Evolutionary conservation across 2,329 filamentous ascomycete species (phyloP).

Genomic region (Chaetomiaceae sp.): DNA sequence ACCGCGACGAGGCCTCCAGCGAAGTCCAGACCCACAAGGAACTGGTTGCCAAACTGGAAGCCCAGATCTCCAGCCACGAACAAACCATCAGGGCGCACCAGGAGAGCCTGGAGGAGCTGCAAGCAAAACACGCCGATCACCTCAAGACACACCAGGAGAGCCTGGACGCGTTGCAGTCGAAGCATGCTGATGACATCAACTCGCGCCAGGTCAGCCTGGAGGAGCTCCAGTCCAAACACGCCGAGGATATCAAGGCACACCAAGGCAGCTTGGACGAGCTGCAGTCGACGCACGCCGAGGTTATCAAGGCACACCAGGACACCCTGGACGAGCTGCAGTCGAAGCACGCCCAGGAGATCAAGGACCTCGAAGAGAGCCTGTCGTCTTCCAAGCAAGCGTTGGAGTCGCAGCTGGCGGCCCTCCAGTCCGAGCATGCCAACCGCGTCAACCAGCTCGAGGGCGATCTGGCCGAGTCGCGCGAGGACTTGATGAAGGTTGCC

Average conservation of each 20-base stretch:
- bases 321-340: conserved; percentile 45
- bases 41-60: conserved; percentile 50
- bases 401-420: conserved; percentile 51
- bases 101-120: conserved; percentile 46
- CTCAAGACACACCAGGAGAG: too few species aligned
- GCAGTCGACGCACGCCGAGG: conserved; percentile 45
- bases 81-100: conserved; percentile 51
- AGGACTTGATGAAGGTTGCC: conserved; percentile 61
- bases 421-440: conserved; percentile 58
- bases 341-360: conserved; percentile 47
- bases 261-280: conserved; percentile 48
- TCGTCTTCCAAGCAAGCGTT: conserved; percentile 49
- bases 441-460: conserved; percentile 52
- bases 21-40: conserved; percentile 44
- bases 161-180: too few species aligned
- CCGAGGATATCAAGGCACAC: conserved; percentile 40
- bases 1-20: conserved; percentile 47
- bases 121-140: conserved; percentile 46
- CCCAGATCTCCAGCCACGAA: conserved; percentile 57
- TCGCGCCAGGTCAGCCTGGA: too few species aligned
- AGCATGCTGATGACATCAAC: too few species aligned
- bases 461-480: conserved; percentile 60
- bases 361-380: conserved; percentile 41
- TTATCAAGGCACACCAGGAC: conserved; percentile 53
- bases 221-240: conserved; percentile 44